Base-by-base conservation (phyloP, 192 early-diverging fungal genomes). In the Coemansia sp. region DNA sequence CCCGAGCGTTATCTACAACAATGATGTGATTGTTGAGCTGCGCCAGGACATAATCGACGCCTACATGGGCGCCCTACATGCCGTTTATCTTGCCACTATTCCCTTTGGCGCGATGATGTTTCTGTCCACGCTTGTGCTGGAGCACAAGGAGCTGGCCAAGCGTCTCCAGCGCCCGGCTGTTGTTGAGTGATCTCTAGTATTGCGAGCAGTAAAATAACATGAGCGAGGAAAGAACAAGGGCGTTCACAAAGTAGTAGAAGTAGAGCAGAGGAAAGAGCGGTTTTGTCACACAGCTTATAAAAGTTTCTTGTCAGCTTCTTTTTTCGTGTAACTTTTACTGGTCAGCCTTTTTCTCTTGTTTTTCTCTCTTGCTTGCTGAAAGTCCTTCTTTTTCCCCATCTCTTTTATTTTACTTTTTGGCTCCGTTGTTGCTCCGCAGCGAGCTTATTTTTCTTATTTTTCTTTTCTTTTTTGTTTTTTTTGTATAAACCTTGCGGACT, bases 61-160 rank as follows among this genome's bases (percentile, higher is more conserved):
- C 0, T 91, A 88, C 71, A 86, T 87, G 61, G 50, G 68, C 19
- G 69, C 85, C 21, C 81, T 91, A 66, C 85, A 86, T 54, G 59
- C 63, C 42, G 80, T 87, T 19, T 89, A 83, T 67, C 52, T 83
- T 61, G 77, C 82, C 43, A 74, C 86, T 59, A 86, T 86, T 15
- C 86, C 87, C 0, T 80, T 90, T 63, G 80, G 73, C 16, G 84
- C 65, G 0, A 48, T 80, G 16, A 79, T 87, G 52, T 88, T 88
- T 49, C 40, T 90, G 58, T 67, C 79, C 18, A 77, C 82, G 9
- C 58, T 90, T 65, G 74, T 73, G 11, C 74, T 90, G 11, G 66
- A 83, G 56, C 86, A 87, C 58, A 75, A 72, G 15, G 64, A 68
- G 56, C 65, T 85, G 58, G 65, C 71, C 8, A 60, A 68, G 19